Base-by-base conservation (phyloP, 345 rosid species). In the Abelmoschus esculentus region DNA sequence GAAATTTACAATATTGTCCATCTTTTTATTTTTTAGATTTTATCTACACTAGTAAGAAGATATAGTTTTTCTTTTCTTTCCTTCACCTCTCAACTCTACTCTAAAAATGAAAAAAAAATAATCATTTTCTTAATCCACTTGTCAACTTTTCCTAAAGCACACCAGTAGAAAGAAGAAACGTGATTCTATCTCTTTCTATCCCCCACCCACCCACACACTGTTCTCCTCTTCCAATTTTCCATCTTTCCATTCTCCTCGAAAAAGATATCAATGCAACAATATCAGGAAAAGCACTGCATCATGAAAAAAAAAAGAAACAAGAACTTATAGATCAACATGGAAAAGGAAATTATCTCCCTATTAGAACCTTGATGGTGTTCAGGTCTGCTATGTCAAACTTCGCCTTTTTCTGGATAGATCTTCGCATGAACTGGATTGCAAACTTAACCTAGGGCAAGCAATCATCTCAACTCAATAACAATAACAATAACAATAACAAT, bases 391-490 rank as follows among this genome's bases (percentile, higher is more conserved):
- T 92, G 76, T 92, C 93, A 75, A 92, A 92, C 78, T 89, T 89
- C 0, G 98, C 96, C 82, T 87, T 90, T 58, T 87, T 92, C 80
- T 85, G 96, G 70, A 92, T 81, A 68, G 92, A 72, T 79, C 74
- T 86, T 67, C 89, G 77, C 93, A 93, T 93, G 77, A 62, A 86
- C 70, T 90, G 97, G 73, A 93, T 93, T 17, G 97, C 98, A 84
- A 89, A 83, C 80, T 90, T 93, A 68, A 93, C 98, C 98, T 93
- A 77, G 70, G 78, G 38, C 66, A 65, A 71, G 40, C 32, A 29
- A 13, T 46, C 26, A 49, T 29, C 7, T 60, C 46, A 60, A 40
- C 44, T 40, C 44, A 40, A n/a, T n/a, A n/a, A 2, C 31, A 40
- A 62, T 32, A 40, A 63, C n/a, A 10, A 63, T 9, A 34, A 54